A percentile compares a stretch with the other conserved stretches of the same genome.
Evolutionary conservation across 768 basidiomycete species (phyloP).

Genomic region (Russula foetens): DNA sequence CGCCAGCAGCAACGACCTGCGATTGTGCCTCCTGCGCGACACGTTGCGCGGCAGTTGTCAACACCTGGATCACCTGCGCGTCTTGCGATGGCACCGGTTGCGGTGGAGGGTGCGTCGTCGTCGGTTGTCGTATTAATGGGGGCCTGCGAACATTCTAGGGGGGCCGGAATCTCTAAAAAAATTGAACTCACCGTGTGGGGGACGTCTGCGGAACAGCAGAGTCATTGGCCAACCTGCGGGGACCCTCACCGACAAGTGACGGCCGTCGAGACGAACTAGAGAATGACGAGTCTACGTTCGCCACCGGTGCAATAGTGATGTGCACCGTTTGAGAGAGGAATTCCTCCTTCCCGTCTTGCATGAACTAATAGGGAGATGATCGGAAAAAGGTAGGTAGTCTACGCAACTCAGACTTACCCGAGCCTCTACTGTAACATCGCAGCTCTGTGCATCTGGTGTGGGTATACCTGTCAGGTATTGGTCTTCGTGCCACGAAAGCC

Average conservation of each 20-base stretch:
- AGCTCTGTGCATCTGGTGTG: conserved; percentile 63
- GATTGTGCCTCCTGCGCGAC: conserved; percentile 68
- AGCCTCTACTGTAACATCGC: conserved; percentile 68
- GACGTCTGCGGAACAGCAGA: conserved; percentile 29
- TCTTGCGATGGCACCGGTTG: conserved; percentile 39
- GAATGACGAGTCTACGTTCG: conserved; percentile 39
- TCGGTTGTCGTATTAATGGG: conserved; percentile 26
- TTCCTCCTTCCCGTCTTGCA: conserved; percentile 69
- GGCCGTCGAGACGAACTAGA: conserved; percentile 36
- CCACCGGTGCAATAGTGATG: conserved; percentile 63
- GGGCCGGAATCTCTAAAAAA: not conserved
- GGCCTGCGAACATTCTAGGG: conserved; percentile 3
- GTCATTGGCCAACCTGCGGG: conserved; percentile 37
- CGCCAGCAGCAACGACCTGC: conserved; percentile 48
- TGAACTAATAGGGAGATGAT: conserved; percentile 38
- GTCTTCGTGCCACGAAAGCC: conserved; percentile 85
- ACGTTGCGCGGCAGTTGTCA: conserved; percentile 69
- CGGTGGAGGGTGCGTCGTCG: conserved; percentile 23
- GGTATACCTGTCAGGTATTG: conserved; percentile 70
- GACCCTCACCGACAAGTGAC: conserved; percentile 38
- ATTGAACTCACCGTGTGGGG: conserved; percentile 24
- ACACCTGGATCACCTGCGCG: conserved; percentile 67
- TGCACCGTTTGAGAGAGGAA: conserved; percentile 57
- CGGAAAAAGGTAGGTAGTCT: conserved; percentile 9
- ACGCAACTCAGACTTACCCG: conserved; percentile 41